Percentiles rank a stretch among this genome's conserved stretches.
phyloP scores from a whole-genome alignment of 192 early-diverging fungal species.

The Gamsiella multidivaricata region DNA sequence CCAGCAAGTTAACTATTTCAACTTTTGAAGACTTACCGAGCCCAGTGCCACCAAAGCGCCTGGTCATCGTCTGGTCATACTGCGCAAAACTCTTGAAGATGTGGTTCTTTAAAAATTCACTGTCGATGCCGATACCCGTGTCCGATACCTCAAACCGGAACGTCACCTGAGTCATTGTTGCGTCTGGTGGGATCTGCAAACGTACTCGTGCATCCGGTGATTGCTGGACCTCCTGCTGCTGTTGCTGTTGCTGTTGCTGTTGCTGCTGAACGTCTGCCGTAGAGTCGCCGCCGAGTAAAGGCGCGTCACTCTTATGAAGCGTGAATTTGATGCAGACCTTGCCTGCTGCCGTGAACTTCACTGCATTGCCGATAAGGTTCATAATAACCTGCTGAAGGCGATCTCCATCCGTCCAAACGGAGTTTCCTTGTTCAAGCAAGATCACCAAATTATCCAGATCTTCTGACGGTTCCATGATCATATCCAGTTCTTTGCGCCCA shows the following conservation, averaged over 20 bases:
- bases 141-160: constrained; percentile 73
- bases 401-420: constrained; percentile 29
- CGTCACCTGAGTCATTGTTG: constrained; percentile 21
- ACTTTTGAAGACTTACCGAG: constrained; percentile 62
- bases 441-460: constrained; percentile 55
- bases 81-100: constrained; percentile 82
- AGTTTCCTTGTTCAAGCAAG: constrained; percentile 28
- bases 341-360: constrained; percentile 63
- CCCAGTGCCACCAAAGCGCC: constrained; percentile 81
- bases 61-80: constrained; percentile 74
- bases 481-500: constrained; percentile 50
- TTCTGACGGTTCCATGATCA: constrained; percentile 62
- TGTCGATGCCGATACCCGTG: constrained; percentile 81
- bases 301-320: background rate
- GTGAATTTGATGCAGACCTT: constrained; percentile 30
- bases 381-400: constrained; percentile 56
- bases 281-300: background rate
- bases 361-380: constrained; percentile 66
- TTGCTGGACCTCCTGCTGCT: background rate
- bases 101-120: constrained; percentile 65
- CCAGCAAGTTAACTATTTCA: too few relatives aligned
- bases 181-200: constrained; percentile 27
- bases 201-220: constrained; percentile 8
- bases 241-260: background rate
- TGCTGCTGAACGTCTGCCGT: background rate